A percentile compares a stretch with the other conserved stretches of the same genome.
phyloP scores from a whole-genome alignment of 192 early-diverging fungal genomes.

The Dissophora ornata region DNA sequence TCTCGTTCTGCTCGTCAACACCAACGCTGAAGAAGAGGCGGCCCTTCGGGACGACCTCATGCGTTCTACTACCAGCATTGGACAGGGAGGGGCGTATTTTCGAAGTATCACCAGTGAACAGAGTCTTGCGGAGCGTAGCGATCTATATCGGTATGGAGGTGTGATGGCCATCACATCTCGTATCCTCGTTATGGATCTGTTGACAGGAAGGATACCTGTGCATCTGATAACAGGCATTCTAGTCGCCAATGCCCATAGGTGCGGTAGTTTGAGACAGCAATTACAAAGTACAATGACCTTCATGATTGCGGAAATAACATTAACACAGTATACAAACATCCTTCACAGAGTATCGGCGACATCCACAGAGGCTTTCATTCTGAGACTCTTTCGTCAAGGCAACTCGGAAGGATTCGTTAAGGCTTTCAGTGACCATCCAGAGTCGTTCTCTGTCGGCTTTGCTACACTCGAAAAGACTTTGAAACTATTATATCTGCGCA shows the following conservation, averaged over 20 bases:
- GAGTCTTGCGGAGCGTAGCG: slow-evolving; percentile 47
- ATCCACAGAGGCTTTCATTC: slow-evolving; percentile 91
- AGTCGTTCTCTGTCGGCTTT: slow-evolving; percentile 82
- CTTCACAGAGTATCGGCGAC: slow-evolving; percentile 73
- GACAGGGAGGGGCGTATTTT: slow-evolving; percentile 26
- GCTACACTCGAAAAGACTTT: slow-evolving; percentile 90
- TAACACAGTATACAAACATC: too few relatives aligned
- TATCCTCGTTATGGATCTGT: slow-evolving; percentile 91
- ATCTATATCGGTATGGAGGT: slow-evolving; percentile 85
- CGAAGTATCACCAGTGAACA: slow-evolving; percentile 41
- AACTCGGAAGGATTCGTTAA: slow-evolving; percentile 92
- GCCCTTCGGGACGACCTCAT: slow-evolving; percentile 46
- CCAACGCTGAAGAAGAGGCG: slow-evolving; percentile 67
- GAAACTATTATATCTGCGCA: slow-evolving; percentile 81
- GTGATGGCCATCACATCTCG: slow-evolving; percentile 87
- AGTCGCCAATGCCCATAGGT: slow-evolving; percentile 89
- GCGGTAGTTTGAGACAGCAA: too few relatives aligned
- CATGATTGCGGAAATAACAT: too few relatives aligned
- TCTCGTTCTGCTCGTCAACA: slow-evolving; percentile 86
- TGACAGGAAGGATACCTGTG: slow-evolving; percentile 80
- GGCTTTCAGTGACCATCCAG: slow-evolving; percentile 91
- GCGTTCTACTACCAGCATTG: slow-evolving; percentile 27
- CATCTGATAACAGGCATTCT: slow-evolving; percentile 85
- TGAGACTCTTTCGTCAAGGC: slow-evolving; percentile 80
- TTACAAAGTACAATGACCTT: too few relatives aligned